Evolutionary conservation across 2,329 filamentous ascomycete species (phyloP).

Genomic region (Akanthomyces lecanii): DNA sequence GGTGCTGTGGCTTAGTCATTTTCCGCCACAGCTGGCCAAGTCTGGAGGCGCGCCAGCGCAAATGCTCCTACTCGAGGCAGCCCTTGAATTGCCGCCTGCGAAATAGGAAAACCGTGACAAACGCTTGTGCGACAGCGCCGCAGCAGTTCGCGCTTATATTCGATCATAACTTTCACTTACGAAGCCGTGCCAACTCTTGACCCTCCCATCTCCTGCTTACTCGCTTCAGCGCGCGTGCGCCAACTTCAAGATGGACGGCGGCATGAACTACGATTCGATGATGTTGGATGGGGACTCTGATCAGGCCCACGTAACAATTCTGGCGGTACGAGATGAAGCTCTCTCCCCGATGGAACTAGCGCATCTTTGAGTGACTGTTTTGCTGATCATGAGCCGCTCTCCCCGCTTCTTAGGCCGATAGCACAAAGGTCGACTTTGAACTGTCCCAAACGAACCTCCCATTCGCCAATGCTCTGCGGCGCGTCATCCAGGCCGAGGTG

Average conservation of each 20-base stretch:
- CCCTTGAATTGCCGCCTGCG: background rate
- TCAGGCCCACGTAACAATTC: conserved; percentile 57
- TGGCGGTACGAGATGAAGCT: conserved; percentile 43
- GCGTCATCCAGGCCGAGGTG: conserved; percentile 88
- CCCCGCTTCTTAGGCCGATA: conserved; percentile 60
- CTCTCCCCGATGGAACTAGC: background rate
- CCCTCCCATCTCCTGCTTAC: background rate
- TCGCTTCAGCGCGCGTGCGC: conserved; percentile 10
- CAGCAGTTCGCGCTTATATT: background rate
- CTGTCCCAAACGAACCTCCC: conserved; percentile 84
- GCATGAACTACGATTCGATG: conserved; percentile 59
- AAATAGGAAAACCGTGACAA: conserved; percentile 6
- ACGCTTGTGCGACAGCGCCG: background rate
- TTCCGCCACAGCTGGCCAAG: conserved; percentile 1
- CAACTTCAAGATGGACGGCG: conserved; percentile 33
- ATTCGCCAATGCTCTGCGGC: conserved; percentile 88
- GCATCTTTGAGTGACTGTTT: background rate
- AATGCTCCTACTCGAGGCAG: background rate
- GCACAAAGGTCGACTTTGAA: conserved; percentile 82
- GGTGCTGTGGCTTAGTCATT: conserved; percentile 16
- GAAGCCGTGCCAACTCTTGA: background rate
- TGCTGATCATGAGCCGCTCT: conserved; percentile 18
- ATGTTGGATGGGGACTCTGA: conserved; percentile 55
- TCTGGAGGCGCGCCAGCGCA: background rate
- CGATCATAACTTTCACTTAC: background rate